Evolutionary conservation across 177 flowering plant species (phyloP).

Genomic region (Vitis hybrid): DNA sequence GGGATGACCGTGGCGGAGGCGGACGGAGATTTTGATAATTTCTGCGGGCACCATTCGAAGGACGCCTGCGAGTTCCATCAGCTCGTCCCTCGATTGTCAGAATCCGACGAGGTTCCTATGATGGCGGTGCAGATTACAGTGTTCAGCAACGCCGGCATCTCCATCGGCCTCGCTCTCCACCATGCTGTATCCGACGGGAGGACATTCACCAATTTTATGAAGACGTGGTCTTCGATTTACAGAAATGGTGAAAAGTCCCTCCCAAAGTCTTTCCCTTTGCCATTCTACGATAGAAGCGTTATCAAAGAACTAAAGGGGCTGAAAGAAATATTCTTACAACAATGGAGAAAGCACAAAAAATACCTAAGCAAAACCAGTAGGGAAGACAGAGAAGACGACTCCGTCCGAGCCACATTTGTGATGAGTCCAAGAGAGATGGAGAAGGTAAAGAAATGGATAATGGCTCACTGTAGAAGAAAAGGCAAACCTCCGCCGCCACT

Average conservation of each 20-base stretch:
- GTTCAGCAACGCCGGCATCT: conserved; percentile 26
- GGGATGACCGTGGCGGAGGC: conserved; percentile 18
- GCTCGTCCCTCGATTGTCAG: conserved; percentile 21
- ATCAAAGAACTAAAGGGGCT: conserved; percentile 7
- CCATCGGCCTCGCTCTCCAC: conserved; percentile 20
- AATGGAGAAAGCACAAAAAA: conserved; percentile 5
- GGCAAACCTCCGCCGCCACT: not conserved
- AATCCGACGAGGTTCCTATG: conserved; percentile 6
- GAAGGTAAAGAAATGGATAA: conserved; percentile 23
- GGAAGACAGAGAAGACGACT: not conserved
- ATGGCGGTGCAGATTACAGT: conserved; percentile 26
- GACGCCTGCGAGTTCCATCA: conserved; percentile 12
- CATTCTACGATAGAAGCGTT: not conserved
- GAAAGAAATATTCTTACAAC: conserved; percentile 1
- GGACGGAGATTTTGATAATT: conserved; percentile 16
- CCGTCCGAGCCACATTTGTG: conserved; percentile 34
- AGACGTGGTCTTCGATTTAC: conserved; percentile 24
- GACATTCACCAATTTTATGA: conserved; percentile 22
- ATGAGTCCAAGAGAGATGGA: conserved; percentile 24
- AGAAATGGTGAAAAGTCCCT: not conserved
- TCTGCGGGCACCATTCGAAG: conserved; percentile 3
- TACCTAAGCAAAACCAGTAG: no score
- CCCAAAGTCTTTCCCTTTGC: not conserved
- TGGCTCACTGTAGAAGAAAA: conserved; percentile 5
- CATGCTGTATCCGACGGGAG: conserved; percentile 27